Base-by-base conservation (phyloP, 768 basidiomycete genomes). In the Trametes gibbosa region DNA sequence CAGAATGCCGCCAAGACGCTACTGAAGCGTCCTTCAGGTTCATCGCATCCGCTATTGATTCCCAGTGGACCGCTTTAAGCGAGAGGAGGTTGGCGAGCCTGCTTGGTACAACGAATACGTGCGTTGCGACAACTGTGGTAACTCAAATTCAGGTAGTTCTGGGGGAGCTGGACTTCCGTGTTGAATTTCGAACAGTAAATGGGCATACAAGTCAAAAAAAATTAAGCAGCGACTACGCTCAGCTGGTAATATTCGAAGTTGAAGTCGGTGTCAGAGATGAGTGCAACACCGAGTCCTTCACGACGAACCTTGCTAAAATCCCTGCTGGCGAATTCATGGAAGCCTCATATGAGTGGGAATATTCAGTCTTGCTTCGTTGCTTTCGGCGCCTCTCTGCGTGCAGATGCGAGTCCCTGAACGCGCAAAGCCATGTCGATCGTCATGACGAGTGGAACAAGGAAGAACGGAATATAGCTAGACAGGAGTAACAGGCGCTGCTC, bases 381-480 rank as follows among this genome's bases (percentile, higher is more conserved):
- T 39, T 56, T 56, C 39, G 35, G 55, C 14, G 25, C 7, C n/a
- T 49, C 37, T 8, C 27, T 21, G 21, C 39, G 27, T 1, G 47
- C 39, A 49, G 27, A 41, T 2, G 66, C 62, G 45, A 72, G 58
- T 14, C 47, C 58, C 12, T 65, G 63, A 3, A 72, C 54, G 9
- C 73, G 73, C 21, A 74, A 51, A 0, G 79, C 76, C 85, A 92
- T 90, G 66, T 92, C 90, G n/a, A 87, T 61, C 0, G 84, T 76
- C 82, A 95, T 91, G 3, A 80, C 68, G 10, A 90, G 63, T 0
- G 92, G 90, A 1, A 93, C 71, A 8, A 90, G 27, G 58, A 88
- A 82, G 77, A 90, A 94, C 1, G 91, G 89, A 2, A 91, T 68
- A 67, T 94, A 94, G 65, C 83, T 84, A 5, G 78, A 77, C 16